These are phyloP conservation scores for Raffaelea ambrosiae DNA, from an alignment of 2,329 filamentous ascomycete genomes.

Conservation along the genomic window DNA sequence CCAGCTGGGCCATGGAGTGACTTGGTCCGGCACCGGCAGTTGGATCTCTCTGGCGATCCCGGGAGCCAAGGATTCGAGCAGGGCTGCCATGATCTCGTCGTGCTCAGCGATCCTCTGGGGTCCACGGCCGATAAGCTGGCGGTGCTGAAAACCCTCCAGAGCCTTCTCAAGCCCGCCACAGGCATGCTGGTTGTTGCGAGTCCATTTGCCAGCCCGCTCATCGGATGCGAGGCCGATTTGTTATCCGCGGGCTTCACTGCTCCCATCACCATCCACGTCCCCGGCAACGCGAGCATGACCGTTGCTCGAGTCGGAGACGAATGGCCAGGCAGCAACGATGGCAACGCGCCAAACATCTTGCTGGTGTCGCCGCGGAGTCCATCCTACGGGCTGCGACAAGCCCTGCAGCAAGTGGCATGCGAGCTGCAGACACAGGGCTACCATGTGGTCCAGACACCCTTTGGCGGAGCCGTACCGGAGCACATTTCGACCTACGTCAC, in stretches of 20 bases:
- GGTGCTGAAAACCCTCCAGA: not conserved
- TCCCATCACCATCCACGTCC: not conserved
- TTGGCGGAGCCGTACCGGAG: not conserved
- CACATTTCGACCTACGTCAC: not conserved
- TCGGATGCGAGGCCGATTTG: not conserved
- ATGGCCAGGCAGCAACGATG: not conserved
- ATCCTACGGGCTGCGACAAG: not conserved
- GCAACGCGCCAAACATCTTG: not conserved
- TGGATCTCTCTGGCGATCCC: not conserved
- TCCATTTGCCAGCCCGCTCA: too few species aligned
- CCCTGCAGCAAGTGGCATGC: not conserved
- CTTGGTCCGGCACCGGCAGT: not conserved
- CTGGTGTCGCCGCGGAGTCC: not conserved
- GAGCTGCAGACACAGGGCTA: not conserved
- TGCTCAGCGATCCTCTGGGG: not conserved
- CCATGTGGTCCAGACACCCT: not conserved
- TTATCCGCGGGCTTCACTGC: not conserved
- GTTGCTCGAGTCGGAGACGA: not conserved
- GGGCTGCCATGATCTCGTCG: not conserved
- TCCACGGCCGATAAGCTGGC: not conserved
- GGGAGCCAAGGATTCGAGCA: not conserved
- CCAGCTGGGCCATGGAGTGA: not conserved
- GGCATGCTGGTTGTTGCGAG: too few species aligned
- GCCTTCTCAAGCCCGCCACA: too few species aligned
- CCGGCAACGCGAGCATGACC: not conserved